Base-by-base conservation (phyloP, 2,329 filamentous ascomycete species). In the Pseudogymnoascus sp. region DNA sequence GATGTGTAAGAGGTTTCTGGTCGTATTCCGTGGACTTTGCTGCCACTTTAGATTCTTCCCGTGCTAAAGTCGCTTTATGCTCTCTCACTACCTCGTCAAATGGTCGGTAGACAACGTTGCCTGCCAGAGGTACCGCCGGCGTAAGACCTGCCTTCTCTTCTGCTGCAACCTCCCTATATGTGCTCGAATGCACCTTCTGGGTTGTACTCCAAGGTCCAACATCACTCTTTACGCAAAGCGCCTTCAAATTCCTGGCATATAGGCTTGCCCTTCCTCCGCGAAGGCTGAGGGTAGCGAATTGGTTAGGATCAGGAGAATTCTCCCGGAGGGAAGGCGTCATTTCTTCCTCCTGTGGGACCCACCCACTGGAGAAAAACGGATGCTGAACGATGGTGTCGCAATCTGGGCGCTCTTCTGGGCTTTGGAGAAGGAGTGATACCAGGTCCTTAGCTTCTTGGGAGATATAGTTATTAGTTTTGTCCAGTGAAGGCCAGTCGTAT, bases 381-480 rank as follows among this genome's bases (percentile, higher is more conserved):
- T 95, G 90, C 68, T 89, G 85, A 42, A 93, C 87, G 70, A 95
- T 93, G 59, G 81, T 80, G 71, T 95, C 91, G 1, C 90, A 89
- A 61, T 86, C 85, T 1, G 90, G 90, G 66, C 90, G 83, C 69
- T 84, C 79, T 70, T 92, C 86, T 61, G 91, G 88, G 64, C 91
- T 86, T 67, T 90, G 84, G 24, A 95, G 81, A 76, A 95, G 85
- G 26, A 82, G 84, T 19, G 89, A 87, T 16, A 95, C 91, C 26
- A 93, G 80, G 68, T 92, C 87, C 74, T 91, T 89, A 62, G 90
- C 85, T 72, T 91, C 89, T 63, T 83, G 79, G 65, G 87, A 91
- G 68, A 91, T 90, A 68, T 86, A 85, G 72, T 86, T 89, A 61
- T 83, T 82, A 11, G 84, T 83, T 40, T 82, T 84, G 62, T 87